Evolutionary conservation across 306 rosid species (phyloP).

Genomic region (Senna siamea): DNA sequence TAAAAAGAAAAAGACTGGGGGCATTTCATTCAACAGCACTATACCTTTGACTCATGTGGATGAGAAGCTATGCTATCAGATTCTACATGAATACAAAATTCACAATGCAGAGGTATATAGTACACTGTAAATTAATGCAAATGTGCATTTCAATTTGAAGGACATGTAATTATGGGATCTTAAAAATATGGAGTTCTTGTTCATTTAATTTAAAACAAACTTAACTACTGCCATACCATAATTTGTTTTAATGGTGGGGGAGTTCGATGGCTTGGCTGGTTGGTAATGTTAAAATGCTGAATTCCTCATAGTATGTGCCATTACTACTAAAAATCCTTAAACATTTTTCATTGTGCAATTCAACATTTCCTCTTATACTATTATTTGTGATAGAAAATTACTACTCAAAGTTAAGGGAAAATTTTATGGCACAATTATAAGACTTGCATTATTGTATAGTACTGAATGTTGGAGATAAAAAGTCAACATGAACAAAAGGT

Average conservation of each 20-base stretch:
- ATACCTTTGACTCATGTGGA: slow-evolving; percentile 89
- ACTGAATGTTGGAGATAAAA: too few species aligned
- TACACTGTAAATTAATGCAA: slow-evolving; percentile 16
- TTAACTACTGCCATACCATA: background rate
- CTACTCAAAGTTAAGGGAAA: too few species aligned
- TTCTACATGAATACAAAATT: slow-evolving; percentile 98
- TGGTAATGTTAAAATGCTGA: slow-evolving; percentile 26
- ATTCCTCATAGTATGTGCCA: background rate
- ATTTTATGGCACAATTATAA: too few species aligned
- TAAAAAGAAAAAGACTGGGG: slow-evolving; percentile 97
- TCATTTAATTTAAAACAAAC: background rate
- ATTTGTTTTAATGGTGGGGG: slow-evolving; percentile 3
- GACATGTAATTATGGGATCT: slow-evolving; percentile 9
- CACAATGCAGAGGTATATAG: slow-evolving; percentile 96
- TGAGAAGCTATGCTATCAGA: slow-evolving; percentile 98
- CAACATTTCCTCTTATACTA: slow-evolving; percentile 11
- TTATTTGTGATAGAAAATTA: too few species aligned
- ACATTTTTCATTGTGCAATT: background rate
- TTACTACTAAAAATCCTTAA: background rate
- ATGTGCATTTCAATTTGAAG: slow-evolving; percentile 26
- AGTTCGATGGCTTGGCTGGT: slow-evolving; percentile 16
- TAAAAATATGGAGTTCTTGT: background rate
- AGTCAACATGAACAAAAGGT: too few species aligned
- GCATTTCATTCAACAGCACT: slow-evolving; percentile 97
- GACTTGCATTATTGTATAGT: too few species aligned